Evolutionary conservation across 2,329 filamentous ascomycete species (phyloP), one percentile per base, ranked within the genome.

Genomic region (Polychaeton citri): DNA sequence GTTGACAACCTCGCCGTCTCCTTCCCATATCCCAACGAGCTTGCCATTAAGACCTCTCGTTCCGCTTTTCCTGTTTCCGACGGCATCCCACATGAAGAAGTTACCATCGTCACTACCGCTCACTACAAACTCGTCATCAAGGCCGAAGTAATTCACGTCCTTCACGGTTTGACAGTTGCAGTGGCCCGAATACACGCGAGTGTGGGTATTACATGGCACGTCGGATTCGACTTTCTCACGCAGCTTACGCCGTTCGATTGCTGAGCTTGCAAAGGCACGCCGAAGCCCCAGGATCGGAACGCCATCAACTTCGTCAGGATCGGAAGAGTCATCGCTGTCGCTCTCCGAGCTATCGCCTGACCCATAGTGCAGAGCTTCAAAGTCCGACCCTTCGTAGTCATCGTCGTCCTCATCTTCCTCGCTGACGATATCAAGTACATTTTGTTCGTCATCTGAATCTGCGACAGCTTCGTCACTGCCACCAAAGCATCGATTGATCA

Each of bases 121-220:
- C 8, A 80, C 74, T 8, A 81, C 73, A 43, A 79, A 81, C 49
- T 80, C 75, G 46, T 81, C 77, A 39, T 78, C 60, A 24, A 77
- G 56, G 0, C 76, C 76, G 42, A 75, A 79, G 56, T 71, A 81
- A 41, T 79, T 79, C 40, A 79, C 73, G 47, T 81, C 76, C 47
- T 81, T 81, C 45, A 80, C 74, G 1, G 74, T 79, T 43, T 73
- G 68, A 35, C 76, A 66, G 44, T 79, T 79, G 58, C 76, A 79
- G 51, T 80, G 76, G 2, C 76, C 76, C 3, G 63, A 61, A 49
- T 78, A 81, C 15, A 65, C 54, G 26, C 68, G 68, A 2, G 68
- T 74, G 43, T 76, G 71, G 2, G 69, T 59, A 13, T 61, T 64
- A 46, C 72, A 75, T 10, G 72, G 69, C 5, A 72, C 64, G 35